Percentiles rank a stretch among this genome's conserved stretches.
Evolutionary conservation across 2,329 filamentous ascomycete genomes (phyloP).

Genomic region (Rugonectria rugulosa): DNA sequence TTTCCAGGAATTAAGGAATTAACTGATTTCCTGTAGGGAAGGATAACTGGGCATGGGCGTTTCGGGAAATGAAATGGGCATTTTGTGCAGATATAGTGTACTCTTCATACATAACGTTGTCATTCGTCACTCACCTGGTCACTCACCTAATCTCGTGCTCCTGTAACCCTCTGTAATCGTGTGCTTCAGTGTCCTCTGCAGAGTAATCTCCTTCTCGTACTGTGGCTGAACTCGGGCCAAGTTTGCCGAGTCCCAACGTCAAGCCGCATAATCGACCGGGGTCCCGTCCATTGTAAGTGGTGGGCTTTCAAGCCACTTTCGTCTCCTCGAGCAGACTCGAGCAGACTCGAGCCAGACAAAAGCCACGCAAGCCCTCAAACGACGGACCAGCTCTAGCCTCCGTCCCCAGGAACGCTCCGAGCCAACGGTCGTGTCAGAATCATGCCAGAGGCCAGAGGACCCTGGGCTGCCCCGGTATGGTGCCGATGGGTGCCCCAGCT

Average conservation of each 20-base stretch:
- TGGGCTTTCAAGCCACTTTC: background rate
- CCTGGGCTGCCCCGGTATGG: no score
- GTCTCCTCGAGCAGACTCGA: background rate
- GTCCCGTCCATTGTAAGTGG: background rate
- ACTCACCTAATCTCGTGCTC: no score
- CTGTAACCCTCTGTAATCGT: background rate
- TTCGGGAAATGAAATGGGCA: background rate
- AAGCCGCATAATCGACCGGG: slow-evolving; percentile 22
- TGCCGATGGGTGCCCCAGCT: no score
- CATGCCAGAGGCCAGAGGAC: background rate
- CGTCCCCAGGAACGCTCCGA: background rate
- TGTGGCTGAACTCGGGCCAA: background rate
- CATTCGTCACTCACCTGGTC: no score
- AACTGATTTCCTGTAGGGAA: slow-evolving; percentile 23
- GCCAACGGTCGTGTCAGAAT: background rate
- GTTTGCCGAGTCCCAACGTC: slow-evolving; percentile 19
- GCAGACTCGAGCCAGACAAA: no score
- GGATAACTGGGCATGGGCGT: slow-evolving; percentile 4
- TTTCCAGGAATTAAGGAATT: slow-evolving; percentile 41
- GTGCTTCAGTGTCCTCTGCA: background rate
- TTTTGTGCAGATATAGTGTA: background rate
- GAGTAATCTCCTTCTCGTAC: background rate
- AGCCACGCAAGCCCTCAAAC: background rate
- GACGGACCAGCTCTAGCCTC: background rate
- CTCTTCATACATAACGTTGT: no score